Percentiles rank a stretch among this genome's conserved stretches.
Conservation (phyloP, 495 filamentous ascomycete genomes). For the Aspergillus cristatus region DNA sequence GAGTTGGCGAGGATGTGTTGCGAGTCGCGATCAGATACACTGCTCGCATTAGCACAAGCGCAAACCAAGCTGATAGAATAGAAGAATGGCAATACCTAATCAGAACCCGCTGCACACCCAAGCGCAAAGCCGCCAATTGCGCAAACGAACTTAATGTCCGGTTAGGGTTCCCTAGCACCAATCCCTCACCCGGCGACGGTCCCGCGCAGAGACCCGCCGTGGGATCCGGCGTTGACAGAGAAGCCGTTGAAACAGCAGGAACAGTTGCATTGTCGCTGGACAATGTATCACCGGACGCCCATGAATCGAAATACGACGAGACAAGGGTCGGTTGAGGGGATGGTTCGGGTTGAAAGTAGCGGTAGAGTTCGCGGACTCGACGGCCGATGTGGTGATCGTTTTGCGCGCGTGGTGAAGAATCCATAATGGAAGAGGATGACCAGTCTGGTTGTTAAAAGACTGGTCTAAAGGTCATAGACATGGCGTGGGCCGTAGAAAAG, state of each 20-base stretch:
- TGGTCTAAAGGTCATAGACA: too few relatives aligned
- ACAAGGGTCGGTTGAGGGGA: slow-evolving; percentile 3
- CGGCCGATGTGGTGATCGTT: slow-evolving; percentile 23
- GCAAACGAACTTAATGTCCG: slow-evolving; percentile 46
- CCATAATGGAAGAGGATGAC: slow-evolving; percentile 13
- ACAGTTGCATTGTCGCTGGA: not conserved
- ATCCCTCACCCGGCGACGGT: slow-evolving; percentile 14
- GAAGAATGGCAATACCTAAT: slow-evolving; percentile 24
- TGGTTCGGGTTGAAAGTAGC: slow-evolving; percentile 34
- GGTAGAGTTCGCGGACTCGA: slow-evolving; percentile 37
- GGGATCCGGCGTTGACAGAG: too few relatives aligned
- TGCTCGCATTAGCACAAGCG: slow-evolving; percentile 2
- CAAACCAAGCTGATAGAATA: not conserved
- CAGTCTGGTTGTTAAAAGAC: too few relatives aligned
- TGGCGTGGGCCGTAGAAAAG: too few relatives aligned
- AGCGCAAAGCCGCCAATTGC: slow-evolving; percentile 39
- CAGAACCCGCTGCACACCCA: slow-evolving; percentile 37
- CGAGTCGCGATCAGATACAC: slow-evolving; percentile 48
- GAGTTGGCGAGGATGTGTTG: slow-evolving; percentile 51
- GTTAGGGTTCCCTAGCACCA: slow-evolving; percentile 32
- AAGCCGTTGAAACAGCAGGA: slow-evolving; percentile 8
- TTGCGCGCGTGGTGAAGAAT: slow-evolving; percentile 1
- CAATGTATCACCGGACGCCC: too few relatives aligned
- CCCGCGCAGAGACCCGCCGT: slow-evolving; percentile 1
- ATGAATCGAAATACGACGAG: not conserved